Evolutionary conservation across 192 early-diverging fungal genomes (phyloP).

Genomic region (Podila verticillata): DNA sequence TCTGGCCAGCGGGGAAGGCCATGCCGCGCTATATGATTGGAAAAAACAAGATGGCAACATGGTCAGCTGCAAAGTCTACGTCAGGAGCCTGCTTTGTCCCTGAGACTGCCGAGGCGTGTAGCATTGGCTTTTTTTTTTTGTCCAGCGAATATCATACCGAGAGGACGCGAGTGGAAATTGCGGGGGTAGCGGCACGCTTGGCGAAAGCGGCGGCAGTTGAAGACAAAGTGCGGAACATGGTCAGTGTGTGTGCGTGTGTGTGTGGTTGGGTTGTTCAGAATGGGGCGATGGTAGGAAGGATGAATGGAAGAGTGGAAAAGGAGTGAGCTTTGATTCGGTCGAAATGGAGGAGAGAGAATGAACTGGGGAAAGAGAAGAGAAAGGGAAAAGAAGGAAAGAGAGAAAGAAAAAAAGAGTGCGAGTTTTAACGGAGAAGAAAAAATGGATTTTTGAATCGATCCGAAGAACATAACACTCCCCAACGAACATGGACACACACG

Average conservation of each 20-base stretch:
- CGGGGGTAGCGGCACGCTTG: slow-evolving; percentile 43
- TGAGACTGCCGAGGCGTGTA: no score
- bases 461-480: not conserved
- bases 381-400: not conserved
- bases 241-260: not conserved
- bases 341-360: slow-evolving; percentile 10
- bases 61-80: not conserved
- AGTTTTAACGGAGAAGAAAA: slow-evolving; percentile 1
- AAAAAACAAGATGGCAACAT: not conserved
- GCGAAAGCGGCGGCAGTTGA: slow-evolving; percentile 39
- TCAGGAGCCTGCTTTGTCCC: not conserved
- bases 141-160: slow-evolving; percentile 19
- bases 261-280: not conserved
- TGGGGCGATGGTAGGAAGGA: not conserved
- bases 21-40: slow-evolving; percentile 52
- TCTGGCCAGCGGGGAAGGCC: slow-evolving; percentile 63
- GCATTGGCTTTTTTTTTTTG: no score
- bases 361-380: slow-evolving; percentile 17
- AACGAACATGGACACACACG: no score
- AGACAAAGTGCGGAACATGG: slow-evolving; percentile 57
- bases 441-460: not conserved
- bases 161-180: slow-evolving; percentile 39
- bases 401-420: not conserved
- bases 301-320: not conserved
- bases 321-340: not conserved